Evolutionary conservation across 495 filamentous ascomycete genomes (phyloP).

Genomic region (Aspergillus indologenus): DNA sequence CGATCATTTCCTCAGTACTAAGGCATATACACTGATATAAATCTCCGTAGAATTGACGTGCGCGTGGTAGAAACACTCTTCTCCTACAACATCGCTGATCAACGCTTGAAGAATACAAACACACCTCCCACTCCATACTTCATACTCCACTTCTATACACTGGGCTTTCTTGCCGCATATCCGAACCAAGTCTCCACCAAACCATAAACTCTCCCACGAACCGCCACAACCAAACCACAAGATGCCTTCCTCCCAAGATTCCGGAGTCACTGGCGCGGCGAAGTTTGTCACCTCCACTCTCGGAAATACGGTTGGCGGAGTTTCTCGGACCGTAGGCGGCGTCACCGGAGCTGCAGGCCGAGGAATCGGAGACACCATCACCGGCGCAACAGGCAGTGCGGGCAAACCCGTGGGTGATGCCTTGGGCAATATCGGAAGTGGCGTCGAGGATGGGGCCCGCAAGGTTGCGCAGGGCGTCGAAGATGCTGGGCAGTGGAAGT

Average conservation of each 20-base stretch:
- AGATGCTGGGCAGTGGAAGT: conserved; percentile 66
- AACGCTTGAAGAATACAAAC: no score
- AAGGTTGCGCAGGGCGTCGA: conserved; percentile 61
- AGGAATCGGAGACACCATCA: conserved; percentile 62
- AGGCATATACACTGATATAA: neutral
- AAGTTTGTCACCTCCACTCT: conserved; percentile 50
- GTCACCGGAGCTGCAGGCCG: conserved; percentile 65
- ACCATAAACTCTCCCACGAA: neutral
- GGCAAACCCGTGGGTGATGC: conserved; percentile 67
- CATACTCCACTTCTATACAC: no score
- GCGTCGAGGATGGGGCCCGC: conserved; percentile 57
- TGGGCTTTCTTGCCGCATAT: neutral
- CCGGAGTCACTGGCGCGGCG: conserved; percentile 38
- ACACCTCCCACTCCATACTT: no score
- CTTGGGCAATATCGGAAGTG: conserved; percentile 56
- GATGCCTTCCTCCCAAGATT: conserved; percentile 27
- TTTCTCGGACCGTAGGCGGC: conserved; percentile 64
- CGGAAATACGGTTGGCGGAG: conserved; percentile 61
- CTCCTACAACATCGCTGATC: no score
- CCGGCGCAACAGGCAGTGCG: conserved; percentile 56
- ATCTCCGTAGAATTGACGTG: neutral
- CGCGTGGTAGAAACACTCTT: neutral
- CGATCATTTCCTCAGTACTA: no score
- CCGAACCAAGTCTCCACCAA: neutral
- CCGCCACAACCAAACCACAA: neutral